Conservation (phyloP, 2,329 filamentous ascomycete genomes). For the Apiospora arundinis region DNA sequence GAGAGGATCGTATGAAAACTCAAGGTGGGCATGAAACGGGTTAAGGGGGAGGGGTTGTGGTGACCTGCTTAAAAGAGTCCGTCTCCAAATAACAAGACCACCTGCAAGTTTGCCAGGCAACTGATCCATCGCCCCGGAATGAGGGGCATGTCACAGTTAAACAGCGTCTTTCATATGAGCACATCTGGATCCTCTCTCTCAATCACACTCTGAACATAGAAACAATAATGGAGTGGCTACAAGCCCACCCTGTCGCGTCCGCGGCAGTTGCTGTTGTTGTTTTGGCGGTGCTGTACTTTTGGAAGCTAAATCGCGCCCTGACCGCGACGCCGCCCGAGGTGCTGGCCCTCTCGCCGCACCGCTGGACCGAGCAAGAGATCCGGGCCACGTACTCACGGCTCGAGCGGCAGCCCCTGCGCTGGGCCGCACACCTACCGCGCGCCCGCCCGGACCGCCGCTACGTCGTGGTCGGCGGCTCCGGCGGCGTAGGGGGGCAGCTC, state of each 20-base stretch:
- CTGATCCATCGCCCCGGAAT: neutral
- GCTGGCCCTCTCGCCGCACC: slow-evolving; percentile 24
- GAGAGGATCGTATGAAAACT: neutral
- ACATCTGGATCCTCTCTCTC: neutral
- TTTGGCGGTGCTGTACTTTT: neutral
- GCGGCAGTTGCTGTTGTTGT: neutral
- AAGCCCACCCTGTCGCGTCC: neutral
- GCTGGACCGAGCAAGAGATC: slow-evolving; percentile 47
- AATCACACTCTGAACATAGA: too few relatives aligned
- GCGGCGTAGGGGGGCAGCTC: slow-evolving; percentile 55
- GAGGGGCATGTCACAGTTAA: too few relatives aligned
- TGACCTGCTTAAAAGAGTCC: neutral
- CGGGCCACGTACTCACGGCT: slow-evolving; percentile 43
- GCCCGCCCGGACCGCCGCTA: slow-evolving; percentile 48
- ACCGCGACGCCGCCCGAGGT: slow-evolving; percentile 14
- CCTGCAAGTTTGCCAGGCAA: neutral
- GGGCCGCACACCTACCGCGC: slow-evolving; percentile 45
- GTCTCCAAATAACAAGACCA: neutral
- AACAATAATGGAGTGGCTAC: neutral
- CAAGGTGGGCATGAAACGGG: too few relatives aligned
- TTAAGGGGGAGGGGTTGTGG: too few relatives aligned
- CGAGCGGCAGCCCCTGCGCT: slow-evolving; percentile 46
- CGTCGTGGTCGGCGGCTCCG: slow-evolving; percentile 54
- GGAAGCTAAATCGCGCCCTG: slow-evolving; percentile 19
- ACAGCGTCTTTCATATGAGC: neutral